These are phyloP conservation scores for Choiromyces venosus DNA, from an alignment of 495 filamentous ascomycete genomes.

Conservation along the genomic window DNA sequence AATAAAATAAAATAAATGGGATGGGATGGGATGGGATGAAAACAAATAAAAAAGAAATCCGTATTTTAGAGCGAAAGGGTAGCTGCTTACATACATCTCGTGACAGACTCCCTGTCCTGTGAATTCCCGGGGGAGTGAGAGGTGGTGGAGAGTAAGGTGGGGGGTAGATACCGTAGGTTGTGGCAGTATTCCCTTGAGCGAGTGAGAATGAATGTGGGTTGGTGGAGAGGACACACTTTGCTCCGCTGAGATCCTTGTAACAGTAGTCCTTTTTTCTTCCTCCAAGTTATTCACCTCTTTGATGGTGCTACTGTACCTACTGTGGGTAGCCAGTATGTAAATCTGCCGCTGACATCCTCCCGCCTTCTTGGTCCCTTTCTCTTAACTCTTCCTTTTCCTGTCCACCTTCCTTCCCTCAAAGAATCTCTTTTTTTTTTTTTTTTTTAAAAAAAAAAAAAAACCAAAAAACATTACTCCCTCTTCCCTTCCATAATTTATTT, in stretches of 20 bases:
- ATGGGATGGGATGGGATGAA: constrained; percentile 34
- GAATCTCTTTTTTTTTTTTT: neutral
- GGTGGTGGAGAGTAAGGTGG: neutral
- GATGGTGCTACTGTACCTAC: neutral
- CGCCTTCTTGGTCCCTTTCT: constrained; percentile 29
- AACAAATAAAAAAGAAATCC: constrained; percentile 9
- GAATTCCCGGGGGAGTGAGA: constrained; percentile 24
- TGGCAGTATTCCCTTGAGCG: neutral
- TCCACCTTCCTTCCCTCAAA: constrained; percentile 7
- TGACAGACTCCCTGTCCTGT: constrained; percentile 31
- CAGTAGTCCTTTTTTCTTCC: constrained; percentile 12
- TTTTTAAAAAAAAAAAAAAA: too few relatives aligned
- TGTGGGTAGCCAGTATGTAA: constrained; percentile 26
- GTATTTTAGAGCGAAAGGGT: constrained; percentile 12
- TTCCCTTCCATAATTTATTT: neutral
- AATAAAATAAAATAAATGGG: constrained; percentile 9
- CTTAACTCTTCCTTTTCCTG: constrained; percentile 23
- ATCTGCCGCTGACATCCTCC: constrained; percentile 37
- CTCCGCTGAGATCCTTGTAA: constrained; percentile 32
- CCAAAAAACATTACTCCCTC: neutral
- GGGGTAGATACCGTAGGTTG: neutral
- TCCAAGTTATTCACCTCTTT: neutral
- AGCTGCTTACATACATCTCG: constrained; percentile 37
- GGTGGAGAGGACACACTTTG: constrained; percentile 2
- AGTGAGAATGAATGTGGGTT: constrained; percentile 3